These are phyloP conservation scores for Fraxinus pennsylvanica DNA, from an alignment of 257 asterid genomes.

Conservation along the genomic window DNA sequence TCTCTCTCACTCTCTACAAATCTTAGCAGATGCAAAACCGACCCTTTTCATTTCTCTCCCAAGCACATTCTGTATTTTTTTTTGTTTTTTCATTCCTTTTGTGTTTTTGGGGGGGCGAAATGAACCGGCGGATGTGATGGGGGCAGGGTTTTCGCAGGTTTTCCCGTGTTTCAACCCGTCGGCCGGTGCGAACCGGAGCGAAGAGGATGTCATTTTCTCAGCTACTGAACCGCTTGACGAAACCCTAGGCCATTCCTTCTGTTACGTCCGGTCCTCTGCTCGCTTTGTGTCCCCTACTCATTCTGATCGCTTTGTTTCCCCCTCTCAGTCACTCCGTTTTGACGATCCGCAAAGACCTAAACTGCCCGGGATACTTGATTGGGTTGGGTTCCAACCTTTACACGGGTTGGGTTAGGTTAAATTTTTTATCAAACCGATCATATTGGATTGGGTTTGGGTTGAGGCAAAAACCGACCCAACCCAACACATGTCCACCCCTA, in stretches of 20 bases:
- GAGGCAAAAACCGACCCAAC: too few species aligned
- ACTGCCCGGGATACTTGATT: slow-evolving; percentile 35
- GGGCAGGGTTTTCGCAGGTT: slow-evolving; percentile 90
- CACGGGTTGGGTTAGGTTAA: too few species aligned
- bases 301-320: slow-evolving; percentile 90
- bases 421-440: too few species aligned
- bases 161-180: slow-evolving; percentile 85
- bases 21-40: not conserved
- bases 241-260: slow-evolving; percentile 96
- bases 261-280: slow-evolving; percentile 95
- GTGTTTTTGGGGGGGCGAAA: slow-evolving; percentile 48
- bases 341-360: slow-evolving; percentile 62
- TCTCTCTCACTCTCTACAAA: not conserved
- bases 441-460: too few species aligned
- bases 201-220: slow-evolving; percentile 61
- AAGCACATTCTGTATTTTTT: not conserved
- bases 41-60: not conserved
- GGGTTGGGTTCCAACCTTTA: too few species aligned
- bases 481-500: too few species aligned
- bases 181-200: slow-evolving; percentile 62
- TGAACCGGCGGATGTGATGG: slow-evolving; percentile 89
- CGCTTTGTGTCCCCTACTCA: slow-evolving; percentile 83
- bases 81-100: not conserved
- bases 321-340: slow-evolving; percentile 87
- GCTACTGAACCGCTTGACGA: slow-evolving; percentile 76